Evolutionary conservation across 2,329 filamentous ascomycete species (phyloP).

Genomic region (Elsinoe batatas): DNA sequence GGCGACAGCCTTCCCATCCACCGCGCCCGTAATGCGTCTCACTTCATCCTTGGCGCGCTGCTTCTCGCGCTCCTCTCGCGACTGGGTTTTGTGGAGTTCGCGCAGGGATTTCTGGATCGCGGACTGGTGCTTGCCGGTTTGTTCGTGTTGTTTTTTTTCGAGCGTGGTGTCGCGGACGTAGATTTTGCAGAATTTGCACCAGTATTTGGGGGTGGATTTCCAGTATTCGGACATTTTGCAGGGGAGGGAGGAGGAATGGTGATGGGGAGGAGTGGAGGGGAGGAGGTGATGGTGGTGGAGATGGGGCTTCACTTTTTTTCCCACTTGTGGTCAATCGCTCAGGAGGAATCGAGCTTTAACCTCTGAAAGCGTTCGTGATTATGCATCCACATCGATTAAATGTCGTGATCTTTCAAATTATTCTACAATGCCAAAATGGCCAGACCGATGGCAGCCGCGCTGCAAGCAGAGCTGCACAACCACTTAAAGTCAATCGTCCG

Average conservation of each 20-base stretch:
- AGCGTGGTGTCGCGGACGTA: conserved; percentile 89
- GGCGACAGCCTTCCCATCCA: conserved; percentile 37
- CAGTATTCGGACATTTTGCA: conserved; percentile 83
- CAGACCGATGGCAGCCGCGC: too few relatives aligned
- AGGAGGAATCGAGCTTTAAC: too few relatives aligned
- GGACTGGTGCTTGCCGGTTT: conserved; percentile 21
- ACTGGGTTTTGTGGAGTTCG: conserved; percentile 75
- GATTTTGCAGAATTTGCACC: conserved; percentile 92
- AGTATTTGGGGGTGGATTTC: conserved; percentile 95
- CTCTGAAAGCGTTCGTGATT: too few relatives aligned
- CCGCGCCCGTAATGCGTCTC: conserved; percentile 71
- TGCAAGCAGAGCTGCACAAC: neutral
- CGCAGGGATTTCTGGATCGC: conserved; percentile 88
- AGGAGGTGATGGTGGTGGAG: neutral
- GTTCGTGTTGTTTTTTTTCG: conserved; percentile 51
- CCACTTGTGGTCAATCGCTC: too few relatives aligned
- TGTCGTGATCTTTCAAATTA: too few relatives aligned
- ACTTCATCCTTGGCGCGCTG: conserved; percentile 77
- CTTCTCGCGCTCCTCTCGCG: conserved; percentile 70
- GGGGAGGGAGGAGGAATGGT: neutral
- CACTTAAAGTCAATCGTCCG: neutral
- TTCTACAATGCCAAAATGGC: too few relatives aligned
- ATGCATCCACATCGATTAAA: too few relatives aligned
- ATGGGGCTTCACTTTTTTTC: neutral
- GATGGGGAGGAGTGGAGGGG: neutral